Conservation (phyloP, 73 alveolate genomes). For the Paramecium sonneborni region DNA sequence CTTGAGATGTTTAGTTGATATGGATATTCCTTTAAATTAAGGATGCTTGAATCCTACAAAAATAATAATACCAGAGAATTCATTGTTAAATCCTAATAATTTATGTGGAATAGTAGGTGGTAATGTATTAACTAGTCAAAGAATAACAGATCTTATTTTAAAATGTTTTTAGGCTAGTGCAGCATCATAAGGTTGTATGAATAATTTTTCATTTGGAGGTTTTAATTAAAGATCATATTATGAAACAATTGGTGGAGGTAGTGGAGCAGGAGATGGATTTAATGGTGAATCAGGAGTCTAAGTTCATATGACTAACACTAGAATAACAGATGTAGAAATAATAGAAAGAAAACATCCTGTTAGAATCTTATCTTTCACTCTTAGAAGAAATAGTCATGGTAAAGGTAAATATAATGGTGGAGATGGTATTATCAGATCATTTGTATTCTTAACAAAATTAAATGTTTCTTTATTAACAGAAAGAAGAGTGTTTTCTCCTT, state of each 20-base stretch:
- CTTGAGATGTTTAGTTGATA: constrained; percentile 85
- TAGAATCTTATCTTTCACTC: constrained; percentile 68
- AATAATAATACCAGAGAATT: constrained; percentile 73
- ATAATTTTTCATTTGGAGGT: constrained; percentile 90
- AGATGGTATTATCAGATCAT: constrained; percentile 88
- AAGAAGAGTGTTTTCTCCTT: constrained; percentile 88
- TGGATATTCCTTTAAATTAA: constrained; percentile 89
- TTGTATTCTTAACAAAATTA: constrained; percentile 74
- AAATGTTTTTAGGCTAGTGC: constrained; percentile 85
- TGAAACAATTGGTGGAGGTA: constrained; percentile 94
- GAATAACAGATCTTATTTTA: constrained; percentile 88
- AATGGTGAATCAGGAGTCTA: constrained; percentile 86
- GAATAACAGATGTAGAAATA: constrained; percentile 91
- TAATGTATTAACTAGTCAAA: constrained; percentile 83
- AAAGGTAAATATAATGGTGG: constrained; percentile 87
- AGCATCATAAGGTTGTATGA: constrained; percentile 93
- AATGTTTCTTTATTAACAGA: constrained; percentile 80
- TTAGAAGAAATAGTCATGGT: constrained; percentile 88
- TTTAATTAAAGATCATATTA: constrained; percentile 73
- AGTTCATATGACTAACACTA: constrained; percentile 94
- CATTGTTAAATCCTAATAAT: constrained; percentile 77
- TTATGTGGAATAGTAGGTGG: constrained; percentile 94
- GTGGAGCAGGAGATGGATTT: constrained; percentile 93
- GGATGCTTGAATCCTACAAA: constrained; percentile 91
- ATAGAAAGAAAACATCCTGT: constrained; percentile 91